phyloP scores from a whole-genome alignment of 1,284 basidiomycete genomes.

The Chiua sp. region DNA sequence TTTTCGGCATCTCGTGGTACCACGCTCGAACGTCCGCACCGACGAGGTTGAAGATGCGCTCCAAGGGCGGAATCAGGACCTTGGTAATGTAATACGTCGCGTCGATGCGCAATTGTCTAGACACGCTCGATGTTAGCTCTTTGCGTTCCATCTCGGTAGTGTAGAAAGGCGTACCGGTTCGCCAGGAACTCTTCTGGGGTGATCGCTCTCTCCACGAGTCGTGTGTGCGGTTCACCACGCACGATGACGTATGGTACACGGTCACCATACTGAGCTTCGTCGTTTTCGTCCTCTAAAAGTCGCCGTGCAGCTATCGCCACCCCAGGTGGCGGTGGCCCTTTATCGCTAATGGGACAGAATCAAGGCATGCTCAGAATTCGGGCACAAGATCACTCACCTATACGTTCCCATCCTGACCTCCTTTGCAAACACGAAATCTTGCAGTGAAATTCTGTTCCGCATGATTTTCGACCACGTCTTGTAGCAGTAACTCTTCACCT shows the following conservation, averaged over 20 bases:
- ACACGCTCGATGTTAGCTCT: neutral
- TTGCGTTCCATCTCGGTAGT: neutral
- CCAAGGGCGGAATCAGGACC: constrained; percentile 89
- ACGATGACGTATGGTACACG: constrained; percentile 92
- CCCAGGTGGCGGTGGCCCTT: constrained; percentile 88
- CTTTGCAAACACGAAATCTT: constrained; percentile 96
- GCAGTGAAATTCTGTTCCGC: constrained; percentile 79
- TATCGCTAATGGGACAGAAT: constrained; percentile 58
- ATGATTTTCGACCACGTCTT: constrained; percentile 88
- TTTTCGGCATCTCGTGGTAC: constrained; percentile 90
- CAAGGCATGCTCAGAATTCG: neutral
- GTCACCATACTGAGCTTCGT: constrained; percentile 92
- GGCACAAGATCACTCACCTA: constrained; percentile 55
- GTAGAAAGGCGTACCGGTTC: constrained; percentile 55
- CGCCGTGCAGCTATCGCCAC: constrained; percentile 85
- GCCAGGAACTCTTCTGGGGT: constrained; percentile 81
- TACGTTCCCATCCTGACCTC: constrained; percentile 94
- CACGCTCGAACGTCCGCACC: constrained; percentile 90
- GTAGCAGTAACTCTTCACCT: constrained; percentile 89
- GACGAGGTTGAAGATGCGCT: constrained; percentile 90
- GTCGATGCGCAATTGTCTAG: constrained; percentile 26
- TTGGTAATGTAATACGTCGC: constrained; percentile 87
- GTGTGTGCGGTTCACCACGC: constrained; percentile 66
- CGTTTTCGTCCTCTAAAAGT: constrained; percentile 77
- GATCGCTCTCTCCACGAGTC: constrained; percentile 84